Evolutionary conservation across 208 protist genomes (phyloP).

Genomic region (Angomonas desouzai): DNA sequence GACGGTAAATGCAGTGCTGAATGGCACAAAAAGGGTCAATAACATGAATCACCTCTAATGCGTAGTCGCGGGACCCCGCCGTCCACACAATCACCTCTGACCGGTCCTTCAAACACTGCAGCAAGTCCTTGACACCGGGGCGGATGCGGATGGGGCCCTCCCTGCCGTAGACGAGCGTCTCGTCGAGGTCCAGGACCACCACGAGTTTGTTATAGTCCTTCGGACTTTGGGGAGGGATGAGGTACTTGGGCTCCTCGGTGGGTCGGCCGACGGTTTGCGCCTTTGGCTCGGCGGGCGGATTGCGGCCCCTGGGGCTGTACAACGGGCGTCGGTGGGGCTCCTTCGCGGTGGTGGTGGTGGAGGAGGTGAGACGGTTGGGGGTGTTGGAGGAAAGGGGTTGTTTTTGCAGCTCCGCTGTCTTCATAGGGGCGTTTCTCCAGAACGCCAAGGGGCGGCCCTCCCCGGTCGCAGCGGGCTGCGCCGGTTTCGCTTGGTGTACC

Average conservation of each 20-base stretch:
- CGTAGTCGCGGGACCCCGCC: constrained; percentile 72
- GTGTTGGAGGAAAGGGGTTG: neutral
- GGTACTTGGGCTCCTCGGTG: constrained; percentile 15
- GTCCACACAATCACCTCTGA: constrained; percentile 87
- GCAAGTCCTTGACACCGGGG: constrained; percentile 46
- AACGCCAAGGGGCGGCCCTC: neutral
- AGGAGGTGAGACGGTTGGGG: neutral
- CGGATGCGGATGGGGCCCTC: constrained; percentile 49
- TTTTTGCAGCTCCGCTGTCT: neutral
- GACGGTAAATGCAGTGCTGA: constrained; percentile 70
- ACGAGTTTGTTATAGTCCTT: constrained; percentile 67
- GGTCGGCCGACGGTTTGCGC: neutral
- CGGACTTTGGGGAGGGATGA: constrained; percentile 45
- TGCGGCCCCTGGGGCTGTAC: neutral
- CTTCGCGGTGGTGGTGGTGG: neutral
- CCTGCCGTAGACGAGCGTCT: constrained; percentile 84
- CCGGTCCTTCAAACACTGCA: constrained; percentile 54
- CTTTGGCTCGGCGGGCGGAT: neutral
- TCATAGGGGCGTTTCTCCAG: neutral
- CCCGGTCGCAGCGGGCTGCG: neutral
- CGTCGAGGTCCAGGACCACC: constrained; percentile 85
- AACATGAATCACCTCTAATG: constrained; percentile 54
- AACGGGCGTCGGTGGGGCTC: neutral
- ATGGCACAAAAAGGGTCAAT: constrained; percentile 55
- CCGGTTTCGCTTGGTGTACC: neutral